Evolutionary conservation across 306 rosid genomes (phyloP).

Genomic region (Comarum palustre): DNA sequence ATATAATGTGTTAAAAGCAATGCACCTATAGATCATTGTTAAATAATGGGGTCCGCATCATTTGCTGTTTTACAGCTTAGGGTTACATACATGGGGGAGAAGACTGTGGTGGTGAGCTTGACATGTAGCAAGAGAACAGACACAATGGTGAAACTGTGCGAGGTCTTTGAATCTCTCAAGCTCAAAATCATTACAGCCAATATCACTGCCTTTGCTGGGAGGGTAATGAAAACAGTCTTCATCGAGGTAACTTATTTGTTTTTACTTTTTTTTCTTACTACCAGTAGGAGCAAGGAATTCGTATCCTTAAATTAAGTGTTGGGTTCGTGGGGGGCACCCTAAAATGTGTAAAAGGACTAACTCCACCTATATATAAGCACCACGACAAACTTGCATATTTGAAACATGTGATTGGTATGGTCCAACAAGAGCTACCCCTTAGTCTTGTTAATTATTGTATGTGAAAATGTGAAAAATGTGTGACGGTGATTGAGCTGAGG

Average conservation of each 20-base stretch:
- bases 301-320: background rate
- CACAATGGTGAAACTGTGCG: constrained; percentile 86
- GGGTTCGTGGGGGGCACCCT: background rate
- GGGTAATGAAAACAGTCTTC: constrained; percentile 79
- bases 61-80: constrained; percentile 50
- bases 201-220: constrained; percentile 64
- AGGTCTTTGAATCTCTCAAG: constrained; percentile 86
- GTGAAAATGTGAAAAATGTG: background rate
- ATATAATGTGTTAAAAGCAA: background rate
- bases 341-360: background rate
- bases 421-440: background rate
- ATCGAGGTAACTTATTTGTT: constrained; percentile 47
- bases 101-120: constrained; percentile 69
- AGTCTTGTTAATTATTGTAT: background rate
- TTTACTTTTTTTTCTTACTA: background rate
- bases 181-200: constrained; percentile 75
- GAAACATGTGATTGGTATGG: background rate
- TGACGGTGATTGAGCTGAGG: background rate
- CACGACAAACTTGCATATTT: background rate
- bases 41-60: constrained; percentile 5
- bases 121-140: constrained; percentile 75
- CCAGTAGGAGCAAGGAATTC: background rate
- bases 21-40: background rate
- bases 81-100: constrained; percentile 73
- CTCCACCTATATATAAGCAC: background rate